These are phyloP conservation scores for Talaromyces piceae DNA, from an alignment of 2,329 filamentous ascomycete species.

Conservation along the genomic window DNA sequence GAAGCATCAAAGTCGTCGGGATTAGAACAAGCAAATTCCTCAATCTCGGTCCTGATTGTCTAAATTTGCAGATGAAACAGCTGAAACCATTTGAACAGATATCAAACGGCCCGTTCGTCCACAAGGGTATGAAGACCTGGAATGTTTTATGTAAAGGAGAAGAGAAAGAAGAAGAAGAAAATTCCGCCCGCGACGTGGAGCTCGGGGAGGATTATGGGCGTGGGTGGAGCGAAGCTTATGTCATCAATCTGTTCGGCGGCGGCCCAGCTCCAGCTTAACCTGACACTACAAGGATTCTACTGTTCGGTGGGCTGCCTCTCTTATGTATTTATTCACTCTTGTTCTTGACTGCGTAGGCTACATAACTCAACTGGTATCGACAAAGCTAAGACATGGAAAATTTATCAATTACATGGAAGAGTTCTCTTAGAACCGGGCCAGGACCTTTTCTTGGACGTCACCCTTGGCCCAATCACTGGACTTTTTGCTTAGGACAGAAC, in stretches of 20 bases:
- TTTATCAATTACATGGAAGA: neutral
- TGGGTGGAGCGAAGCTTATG: neutral
- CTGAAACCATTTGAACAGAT: neutral
- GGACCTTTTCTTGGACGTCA: conserved; percentile 67
- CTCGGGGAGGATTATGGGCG: neutral
- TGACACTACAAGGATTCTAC: too few species aligned
- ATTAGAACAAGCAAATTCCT: conserved; percentile 36
- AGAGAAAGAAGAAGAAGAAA: conserved; percentile 20
- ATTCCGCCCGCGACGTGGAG: neutral
- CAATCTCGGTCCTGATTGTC: conserved; percentile 34
- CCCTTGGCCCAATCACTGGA: conserved; percentile 68
- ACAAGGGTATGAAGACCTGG: conserved; percentile 42
- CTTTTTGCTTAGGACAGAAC: conserved; percentile 60
- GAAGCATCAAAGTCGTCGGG: conserved; percentile 25
- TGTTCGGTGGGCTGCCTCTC: too few species aligned
- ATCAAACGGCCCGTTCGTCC: conserved; percentile 18
- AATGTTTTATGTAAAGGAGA: conserved; percentile 16
- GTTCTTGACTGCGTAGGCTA: too few species aligned
- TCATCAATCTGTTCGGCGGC: neutral
- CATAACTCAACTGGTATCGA: neutral
- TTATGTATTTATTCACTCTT: neutral
- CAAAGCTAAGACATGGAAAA: neutral
- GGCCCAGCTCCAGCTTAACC: too few species aligned
- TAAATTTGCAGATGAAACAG: conserved; percentile 37
- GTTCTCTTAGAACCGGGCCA: conserved; percentile 51